Conservation (phyloP, 805 yeast species). For the Hemisphaericaspora nanyangensis region DNA sequence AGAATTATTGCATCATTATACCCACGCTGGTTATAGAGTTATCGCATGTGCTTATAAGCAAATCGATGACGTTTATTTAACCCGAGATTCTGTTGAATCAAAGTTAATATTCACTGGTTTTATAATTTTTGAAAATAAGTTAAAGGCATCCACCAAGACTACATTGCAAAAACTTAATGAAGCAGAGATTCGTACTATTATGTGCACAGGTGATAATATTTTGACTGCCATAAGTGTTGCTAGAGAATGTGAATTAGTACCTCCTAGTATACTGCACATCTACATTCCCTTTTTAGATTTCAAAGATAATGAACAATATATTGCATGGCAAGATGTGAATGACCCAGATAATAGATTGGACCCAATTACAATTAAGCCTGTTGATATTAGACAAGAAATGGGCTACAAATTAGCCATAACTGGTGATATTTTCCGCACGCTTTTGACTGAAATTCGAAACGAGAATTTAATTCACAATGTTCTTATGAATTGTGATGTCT, state of each 20-base stretch:
- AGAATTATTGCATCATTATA: slow-evolving; percentile 72
- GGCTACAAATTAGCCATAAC: slow-evolving; percentile 76
- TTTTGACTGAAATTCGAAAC: slow-evolving; percentile 55
- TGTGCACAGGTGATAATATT: slow-evolving; percentile 98
- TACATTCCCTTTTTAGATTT: slow-evolving; percentile 58
- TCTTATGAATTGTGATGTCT: slow-evolving; percentile 69
- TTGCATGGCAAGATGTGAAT: slow-evolving; percentile 65
- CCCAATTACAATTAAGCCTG: slow-evolving; percentile 55
- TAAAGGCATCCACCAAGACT: slow-evolving; percentile 63
- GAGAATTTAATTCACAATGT: slow-evolving; percentile 44
- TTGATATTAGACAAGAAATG: slow-evolving; percentile 19
- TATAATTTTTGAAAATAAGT: slow-evolving; percentile 86
- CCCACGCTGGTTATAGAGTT: slow-evolving; percentile 92
- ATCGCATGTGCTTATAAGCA: slow-evolving; percentile 84
- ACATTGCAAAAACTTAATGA: slow-evolving; percentile 57
- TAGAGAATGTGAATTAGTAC: slow-evolving; percentile 70
- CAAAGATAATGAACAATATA: slow-evolving; percentile 36
- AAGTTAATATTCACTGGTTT: slow-evolving; percentile 79
- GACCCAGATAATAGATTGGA: slow-evolving; percentile 57
- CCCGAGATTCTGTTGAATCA: slow-evolving; percentile 66
- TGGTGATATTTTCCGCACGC: slow-evolving; percentile 84
- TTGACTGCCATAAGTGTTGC: slow-evolving; percentile 94
- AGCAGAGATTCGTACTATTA: slow-evolving; percentile 77
- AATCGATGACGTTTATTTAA: slow-evolving; percentile 21
- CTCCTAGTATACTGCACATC: slow-evolving; percentile 28